phyloP scores from a whole-genome alignment of 106 monocot species.

The Dendrobium officinale region DNA sequence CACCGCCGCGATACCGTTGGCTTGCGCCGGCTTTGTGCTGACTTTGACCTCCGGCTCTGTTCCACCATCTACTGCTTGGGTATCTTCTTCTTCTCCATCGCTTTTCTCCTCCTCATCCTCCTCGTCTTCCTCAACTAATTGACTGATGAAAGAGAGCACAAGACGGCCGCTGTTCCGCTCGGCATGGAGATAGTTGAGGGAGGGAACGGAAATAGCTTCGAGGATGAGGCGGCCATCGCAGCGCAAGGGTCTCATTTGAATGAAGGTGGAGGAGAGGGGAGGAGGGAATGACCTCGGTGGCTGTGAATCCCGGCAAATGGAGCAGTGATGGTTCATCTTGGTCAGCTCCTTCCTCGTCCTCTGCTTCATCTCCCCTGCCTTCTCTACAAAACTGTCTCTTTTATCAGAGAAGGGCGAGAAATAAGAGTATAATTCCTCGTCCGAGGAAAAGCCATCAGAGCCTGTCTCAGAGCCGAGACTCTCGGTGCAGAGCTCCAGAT shows the following conservation, averaged over 20 bases:
- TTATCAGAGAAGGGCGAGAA: slow-evolving; percentile 10
- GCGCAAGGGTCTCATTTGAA: slow-evolving; percentile 67
- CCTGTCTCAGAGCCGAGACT: slow-evolving; percentile 88
- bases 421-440: slow-evolving; percentile 9
- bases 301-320: slow-evolving; percentile 30
- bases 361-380: neutral
- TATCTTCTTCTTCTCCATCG: slow-evolving; percentile 28
- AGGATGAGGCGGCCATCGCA: slow-evolving; percentile 73
- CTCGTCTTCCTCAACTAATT: neutral
- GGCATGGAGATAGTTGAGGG: slow-evolving; percentile 78
- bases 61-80: slow-evolving; percentile 68
- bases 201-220: slow-evolving; percentile 61
- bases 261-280: slow-evolving; percentile 58
- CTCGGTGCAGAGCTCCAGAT: slow-evolving; percentile 90
- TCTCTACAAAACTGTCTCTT: neutral
- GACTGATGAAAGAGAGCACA: slow-evolving; percentile 66
- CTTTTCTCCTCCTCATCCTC: slow-evolving; percentile 3
- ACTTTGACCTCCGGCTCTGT: slow-evolving; percentile 80
- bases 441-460: slow-evolving; percentile 45
- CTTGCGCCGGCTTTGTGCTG: slow-evolving; percentile 51
- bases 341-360: slow-evolving; percentile 10
- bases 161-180: slow-evolving; percentile 68
- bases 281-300: slow-evolving; percentile 40
- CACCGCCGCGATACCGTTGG: slow-evolving; percentile 14
- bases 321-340: slow-evolving; percentile 79